Evolutionary conservation across 1,284 basidiomycete species (phyloP).

Genomic region (Volvariella volvacea): DNA sequence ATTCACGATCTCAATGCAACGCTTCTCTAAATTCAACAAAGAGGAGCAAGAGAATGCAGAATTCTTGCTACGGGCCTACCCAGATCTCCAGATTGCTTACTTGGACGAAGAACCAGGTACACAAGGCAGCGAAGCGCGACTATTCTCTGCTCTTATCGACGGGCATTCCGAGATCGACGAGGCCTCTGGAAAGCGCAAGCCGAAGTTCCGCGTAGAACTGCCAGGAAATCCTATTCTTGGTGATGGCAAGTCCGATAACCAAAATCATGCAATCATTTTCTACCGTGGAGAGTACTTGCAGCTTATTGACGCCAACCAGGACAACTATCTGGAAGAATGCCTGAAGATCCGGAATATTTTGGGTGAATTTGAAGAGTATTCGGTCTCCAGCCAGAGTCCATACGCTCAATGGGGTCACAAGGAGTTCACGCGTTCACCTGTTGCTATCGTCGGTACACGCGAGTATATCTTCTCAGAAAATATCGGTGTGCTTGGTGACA

Average conservation of each 20-base stretch:
- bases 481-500: slow-evolving; percentile 97
- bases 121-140: slow-evolving; percentile 92
- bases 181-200: slow-evolving; percentile 82
- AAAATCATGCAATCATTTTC: slow-evolving; percentile 99
- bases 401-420: slow-evolving; percentile 86
- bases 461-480: slow-evolving; percentile 99
- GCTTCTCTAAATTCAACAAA: slow-evolving; percentile 99
- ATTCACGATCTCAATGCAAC: slow-evolving; percentile 99
- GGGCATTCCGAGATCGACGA: slow-evolving; percentile 95
- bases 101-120: slow-evolving; percentile 92
- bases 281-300: slow-evolving; percentile 99
- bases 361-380: slow-evolving; percentile 95
- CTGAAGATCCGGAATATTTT: slow-evolving; percentile 99
- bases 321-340: slow-evolving; percentile 99
- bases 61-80: slow-evolving; percentile 97
- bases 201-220: slow-evolving; percentile 98
- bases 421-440: slow-evolving; percentile 84
- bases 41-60: slow-evolving; percentile 99
- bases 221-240: slow-evolving; percentile 99
- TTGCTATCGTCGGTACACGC: slow-evolving; percentile 96
- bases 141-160: slow-evolving; percentile 96
- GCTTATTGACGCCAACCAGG: slow-evolving; percentile 99
- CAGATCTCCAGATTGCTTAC: slow-evolving; percentile 97
- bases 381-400: slow-evolving; percentile 81
- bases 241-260: slow-evolving; percentile 99